These are phyloP conservation scores for Murraya paniculata DNA, from an alignment of 345 rosid genomes.

Conservation along the genomic window DNA sequence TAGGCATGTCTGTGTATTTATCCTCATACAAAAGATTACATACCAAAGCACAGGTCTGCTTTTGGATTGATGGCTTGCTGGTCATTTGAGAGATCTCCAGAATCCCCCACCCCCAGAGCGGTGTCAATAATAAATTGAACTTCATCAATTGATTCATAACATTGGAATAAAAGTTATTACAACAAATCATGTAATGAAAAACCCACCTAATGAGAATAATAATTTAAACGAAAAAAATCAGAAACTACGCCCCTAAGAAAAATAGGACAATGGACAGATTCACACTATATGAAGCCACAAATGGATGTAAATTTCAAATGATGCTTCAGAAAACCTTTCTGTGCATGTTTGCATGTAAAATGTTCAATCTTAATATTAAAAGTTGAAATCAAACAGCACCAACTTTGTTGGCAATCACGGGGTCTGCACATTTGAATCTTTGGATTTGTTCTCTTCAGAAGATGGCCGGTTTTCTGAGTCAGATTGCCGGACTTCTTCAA, in stretches of 20 bases:
- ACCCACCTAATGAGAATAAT: background rate
- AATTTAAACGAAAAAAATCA: background rate
- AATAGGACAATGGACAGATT: conserved; percentile 10
- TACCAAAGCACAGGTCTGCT: too few relatives aligned
- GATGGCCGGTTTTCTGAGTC: conserved; percentile 83
- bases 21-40: too few relatives aligned
- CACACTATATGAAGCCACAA: background rate
- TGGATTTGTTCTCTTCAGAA: conserved; percentile 72
- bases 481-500: conserved; percentile 75
- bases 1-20: too few relatives aligned
- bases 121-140: background rate
- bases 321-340: background rate
- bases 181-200: conserved; percentile 20
- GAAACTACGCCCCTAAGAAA: background rate
- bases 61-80: too few relatives aligned
- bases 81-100: too few relatives aligned
- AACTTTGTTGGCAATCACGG: conserved; percentile 33
- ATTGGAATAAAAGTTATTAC: conserved; percentile 20
- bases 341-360: background rate
- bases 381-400: conserved; percentile 9
- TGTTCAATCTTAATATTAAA: background rate
- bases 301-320: background rate
- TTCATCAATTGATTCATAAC: conserved; percentile 23
- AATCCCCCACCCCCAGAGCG: background rate
- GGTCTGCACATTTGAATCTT: conserved; percentile 72